Evolutionary conservation across 2,329 filamentous ascomycete genomes (phyloP), one percentile per base, ranked within the genome.

Genomic region (Helotiales sp.): DNA sequence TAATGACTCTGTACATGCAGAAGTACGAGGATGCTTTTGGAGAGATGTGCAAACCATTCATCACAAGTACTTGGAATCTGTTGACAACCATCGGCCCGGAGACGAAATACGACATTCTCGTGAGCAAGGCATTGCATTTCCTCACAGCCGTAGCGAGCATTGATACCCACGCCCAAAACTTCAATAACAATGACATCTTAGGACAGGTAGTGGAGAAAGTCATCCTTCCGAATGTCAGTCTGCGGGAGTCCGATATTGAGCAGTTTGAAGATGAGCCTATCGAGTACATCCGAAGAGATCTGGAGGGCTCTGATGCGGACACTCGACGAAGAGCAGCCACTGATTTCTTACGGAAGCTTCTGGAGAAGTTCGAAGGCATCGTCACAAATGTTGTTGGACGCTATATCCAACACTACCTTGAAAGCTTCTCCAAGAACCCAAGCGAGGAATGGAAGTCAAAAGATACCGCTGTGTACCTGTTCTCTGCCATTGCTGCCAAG

Each of bases 211-310:
- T 97, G 10, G 93, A 98, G 78, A 97, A 97, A 81, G 96, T 98
- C 66, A 92, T 99, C 65, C 82, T 99, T 71, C 95, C 96, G 10
- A 99, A 99, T 75, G 88, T 99, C 66, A 91, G 91, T 17, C 83
- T 99, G 68, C 89, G 96, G 72, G 96, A 97, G 75, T 96, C 94
- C 0, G 96, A 99, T 72, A 87, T 97, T 63, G 96, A 99, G 78
- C 86, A 97, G 72, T 98, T 99, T 74, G 96, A 99, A 78, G 96
- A 99, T 77, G 96, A 99, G 82, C 96, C 96, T 0, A 99, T 99
- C 72, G 96, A 99, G 79, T 99, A 97, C 77, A 99, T 99, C 76
- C 88, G 96, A 70, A 88, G 93, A 75, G 96, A 99, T 79, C 84
- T 99, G 57, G 96, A 99, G 79, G 96, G 96, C 6, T 97, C 96